Base-by-base conservation (phyloP, 768 basidiomycete genomes). In the Psilocybe cyanescens region DNA sequence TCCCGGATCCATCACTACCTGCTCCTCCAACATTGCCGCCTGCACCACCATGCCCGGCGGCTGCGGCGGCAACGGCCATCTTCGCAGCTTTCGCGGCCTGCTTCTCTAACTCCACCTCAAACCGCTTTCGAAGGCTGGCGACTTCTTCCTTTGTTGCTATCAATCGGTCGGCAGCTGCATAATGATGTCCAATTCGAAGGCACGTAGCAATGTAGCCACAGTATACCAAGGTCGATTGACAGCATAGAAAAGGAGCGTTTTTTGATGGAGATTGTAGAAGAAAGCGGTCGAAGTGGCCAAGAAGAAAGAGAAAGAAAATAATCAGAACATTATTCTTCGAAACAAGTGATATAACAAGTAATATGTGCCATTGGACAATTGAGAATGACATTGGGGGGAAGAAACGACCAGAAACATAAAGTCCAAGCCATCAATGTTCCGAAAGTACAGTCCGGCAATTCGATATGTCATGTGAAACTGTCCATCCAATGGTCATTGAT, bases 101-200 rank as follows among this genome's bases (percentile, higher is more conserved):
- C 37, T 88, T 79, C 19, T 85, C 83, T 44, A 94, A 78, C 76
- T 94, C 93, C 14, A 77, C 81, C 72, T 92, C 89, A 67, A 94
- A 91, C 61, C 85, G 85, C 55, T 79, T 80, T 41, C 89, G 86
- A 50, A 93, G 78, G 57, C 78, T 76, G 4, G 83, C 75, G 41
- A 90, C 88, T 75, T 93, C 90, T 67, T 85, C 83, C 71, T 87
- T 86, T 4, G 87, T 90, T 48, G 86, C 82, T 55, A 83, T 74
- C 65, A 91, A 80, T 55, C 92, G 86, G 62, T 92, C 88, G 61
- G 89, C 86, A 58, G 91, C 92, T 94, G 66, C 30, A 46, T 61
- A 3, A 8, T 29, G 12, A 30, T 30, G 14, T 8, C 6, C 28
- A 4, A 29, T 30, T 30, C n/a, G 29, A 6, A 44, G 41, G 41